These are phyloP conservation scores for Brassica juncea DNA, from an alignment of 345 rosid species.

Conservation along the genomic window DNA sequence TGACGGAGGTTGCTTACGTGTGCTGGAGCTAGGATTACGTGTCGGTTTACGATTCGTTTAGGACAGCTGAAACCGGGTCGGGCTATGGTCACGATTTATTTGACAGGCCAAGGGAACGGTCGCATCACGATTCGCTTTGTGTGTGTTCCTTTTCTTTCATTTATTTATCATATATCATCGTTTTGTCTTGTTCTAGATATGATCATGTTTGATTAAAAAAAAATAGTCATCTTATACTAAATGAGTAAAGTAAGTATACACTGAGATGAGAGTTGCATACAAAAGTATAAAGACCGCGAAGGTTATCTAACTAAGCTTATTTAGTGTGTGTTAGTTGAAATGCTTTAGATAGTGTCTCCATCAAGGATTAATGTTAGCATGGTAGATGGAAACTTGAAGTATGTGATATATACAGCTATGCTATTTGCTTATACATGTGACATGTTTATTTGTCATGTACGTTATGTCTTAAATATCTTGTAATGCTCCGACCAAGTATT, in stretches of 20 bases:
- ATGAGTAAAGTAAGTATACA: constrained; percentile 5
- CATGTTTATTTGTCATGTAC: constrained; percentile 30
- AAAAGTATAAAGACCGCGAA: neutral
- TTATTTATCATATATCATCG: constrained; percentile 21
- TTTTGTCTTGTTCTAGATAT: constrained; percentile 33
- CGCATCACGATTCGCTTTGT: constrained; percentile 48
- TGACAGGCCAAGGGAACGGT: constrained; percentile 45
- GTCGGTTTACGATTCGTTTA: constrained; percentile 34
- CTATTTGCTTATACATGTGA: constrained; percentile 37
- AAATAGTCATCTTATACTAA: neutral
- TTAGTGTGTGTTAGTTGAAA: neutral
- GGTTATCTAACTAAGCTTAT: neutral
- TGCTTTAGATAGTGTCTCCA: constrained; percentile 29
- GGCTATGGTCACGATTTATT: constrained; percentile 42
- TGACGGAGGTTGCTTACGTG: constrained; percentile 59
- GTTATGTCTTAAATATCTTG: neutral
- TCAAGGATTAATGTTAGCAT: constrained; percentile 41
- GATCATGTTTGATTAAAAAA: constrained; percentile 7
- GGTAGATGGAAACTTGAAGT: constrained; percentile 38
- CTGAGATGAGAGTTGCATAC: neutral
- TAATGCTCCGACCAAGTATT: constrained; percentile 8
- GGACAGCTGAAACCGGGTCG: constrained; percentile 45
- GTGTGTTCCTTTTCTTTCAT: constrained; percentile 1
- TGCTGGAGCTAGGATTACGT: constrained; percentile 40
- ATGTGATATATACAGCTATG: constrained; percentile 30